Evolutionary conservation across 2,329 filamentous ascomycete species (phyloP).

Genomic region (Diaporthe sp.): DNA sequence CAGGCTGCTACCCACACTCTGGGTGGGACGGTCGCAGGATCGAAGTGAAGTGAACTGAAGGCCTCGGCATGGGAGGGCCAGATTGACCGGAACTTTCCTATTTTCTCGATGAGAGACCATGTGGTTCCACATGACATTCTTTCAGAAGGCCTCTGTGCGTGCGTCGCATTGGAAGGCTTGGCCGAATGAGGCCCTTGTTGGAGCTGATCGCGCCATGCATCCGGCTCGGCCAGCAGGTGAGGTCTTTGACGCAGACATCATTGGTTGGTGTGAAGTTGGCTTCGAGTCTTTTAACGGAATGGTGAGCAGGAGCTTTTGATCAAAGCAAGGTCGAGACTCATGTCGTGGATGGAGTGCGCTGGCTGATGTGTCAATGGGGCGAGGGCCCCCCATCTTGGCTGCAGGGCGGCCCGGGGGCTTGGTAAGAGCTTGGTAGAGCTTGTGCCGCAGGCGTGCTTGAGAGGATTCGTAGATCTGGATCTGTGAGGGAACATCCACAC

Average conservation of each 20-base stretch:
- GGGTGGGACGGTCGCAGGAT: neutral
- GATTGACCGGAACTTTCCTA: neutral
- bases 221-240: neutral
- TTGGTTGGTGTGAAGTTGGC: neutral
- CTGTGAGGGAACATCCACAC: neutral
- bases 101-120: neutral
- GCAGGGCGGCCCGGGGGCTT: slow-evolving; percentile 21
- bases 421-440: slow-evolving; percentile 2
- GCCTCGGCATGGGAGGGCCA: neutral
- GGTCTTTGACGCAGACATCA: neutral
- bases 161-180: neutral
- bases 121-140: neutral
- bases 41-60: neutral
- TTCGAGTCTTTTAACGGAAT: neutral
- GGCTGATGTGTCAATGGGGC: neutral
- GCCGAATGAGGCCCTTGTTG: neutral
- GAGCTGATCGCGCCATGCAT: too few relatives aligned
- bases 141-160: neutral
- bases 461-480: slow-evolving; percentile 2
- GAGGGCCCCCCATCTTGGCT: slow-evolving; percentile 3
- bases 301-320: neutral
- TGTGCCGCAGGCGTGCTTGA: slow-evolving; percentile 24
- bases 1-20: neutral
- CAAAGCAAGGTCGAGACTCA: neutral
- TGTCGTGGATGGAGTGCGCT: neutral